These are phyloP conservation scores for Carpinus viminea DNA, from an alignment of 306 rosid species.

Conservation along the genomic window DNA sequence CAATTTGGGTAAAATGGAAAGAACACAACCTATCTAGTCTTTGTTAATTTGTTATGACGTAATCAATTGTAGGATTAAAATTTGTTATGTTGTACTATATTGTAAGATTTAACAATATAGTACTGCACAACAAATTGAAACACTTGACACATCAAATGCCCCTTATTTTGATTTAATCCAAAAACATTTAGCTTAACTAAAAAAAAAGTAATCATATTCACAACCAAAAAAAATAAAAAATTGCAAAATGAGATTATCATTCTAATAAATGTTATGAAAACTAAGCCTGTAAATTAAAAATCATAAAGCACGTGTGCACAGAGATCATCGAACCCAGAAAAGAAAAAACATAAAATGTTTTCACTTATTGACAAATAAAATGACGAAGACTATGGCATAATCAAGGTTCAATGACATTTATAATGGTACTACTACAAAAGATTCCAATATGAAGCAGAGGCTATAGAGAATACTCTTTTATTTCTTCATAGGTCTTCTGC, in stretches of 20 bases:
- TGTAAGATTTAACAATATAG: conserved; percentile 2
- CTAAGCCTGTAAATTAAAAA: not conserved
- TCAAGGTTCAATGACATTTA: conserved; percentile 12
- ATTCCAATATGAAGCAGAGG: conserved; percentile 29
- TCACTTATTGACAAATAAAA: conserved; percentile 1
- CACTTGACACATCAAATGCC: not conserved
- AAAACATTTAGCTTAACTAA: not conserved
- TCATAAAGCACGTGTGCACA: not conserved
- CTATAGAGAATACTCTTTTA: conserved; percentile 61
- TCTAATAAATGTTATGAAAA: not conserved
- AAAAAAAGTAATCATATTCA: not conserved
- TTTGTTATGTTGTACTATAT: not conserved
- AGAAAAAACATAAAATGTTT: not conserved
- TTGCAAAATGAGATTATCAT: not conserved
- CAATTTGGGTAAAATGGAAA: not conserved
- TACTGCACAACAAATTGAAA: not conserved
- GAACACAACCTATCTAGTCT: not conserved
- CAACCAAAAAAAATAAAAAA: not conserved
- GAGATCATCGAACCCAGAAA: conserved; percentile 18
- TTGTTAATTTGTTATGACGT: not conserved
- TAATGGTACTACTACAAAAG: conserved; percentile 4
- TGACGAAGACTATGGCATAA: not conserved
- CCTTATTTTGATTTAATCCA: not conserved
- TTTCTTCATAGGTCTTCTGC: conserved; percentile 88
- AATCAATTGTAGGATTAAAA: not conserved